A percentile compares a stretch with the other conserved stretches of the same genome.
These are phyloP conservation scores for Colletotrichum sp. DNA, from an alignment of 2,329 filamentous ascomycete genomes.

Conservation along the genomic window DNA sequence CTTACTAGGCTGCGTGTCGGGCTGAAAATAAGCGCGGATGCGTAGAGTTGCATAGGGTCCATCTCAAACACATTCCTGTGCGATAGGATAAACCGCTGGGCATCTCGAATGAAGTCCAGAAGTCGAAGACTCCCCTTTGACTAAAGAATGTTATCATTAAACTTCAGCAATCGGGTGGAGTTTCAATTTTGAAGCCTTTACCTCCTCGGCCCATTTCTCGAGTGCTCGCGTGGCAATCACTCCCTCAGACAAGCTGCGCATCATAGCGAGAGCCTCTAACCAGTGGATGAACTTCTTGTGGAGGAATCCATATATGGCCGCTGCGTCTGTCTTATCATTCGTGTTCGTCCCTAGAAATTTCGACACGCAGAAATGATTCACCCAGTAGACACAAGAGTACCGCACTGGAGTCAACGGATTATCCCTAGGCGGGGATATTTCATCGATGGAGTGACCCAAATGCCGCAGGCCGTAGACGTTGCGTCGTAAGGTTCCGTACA, in stretches of 20 bases:
- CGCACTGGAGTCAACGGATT: constrained; percentile 13
- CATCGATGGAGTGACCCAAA: constrained; percentile 12
- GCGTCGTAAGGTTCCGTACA: constrained; percentile 30
- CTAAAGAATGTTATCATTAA: not conserved
- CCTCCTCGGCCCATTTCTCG: not conserved
- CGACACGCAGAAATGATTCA: constrained; percentile 17
- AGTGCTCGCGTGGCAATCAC: not conserved
- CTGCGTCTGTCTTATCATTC: not conserved
- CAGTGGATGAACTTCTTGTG: not conserved
- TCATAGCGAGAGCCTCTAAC: not conserved
- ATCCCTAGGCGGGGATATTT: not conserved
- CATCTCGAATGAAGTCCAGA: not conserved
- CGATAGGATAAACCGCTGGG: not conserved
- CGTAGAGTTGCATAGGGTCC: not conserved
- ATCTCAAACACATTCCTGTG: not conserved
- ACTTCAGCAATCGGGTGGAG: too few relatives aligned
- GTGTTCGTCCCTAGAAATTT: not conserved
- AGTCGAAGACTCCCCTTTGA: too few relatives aligned
- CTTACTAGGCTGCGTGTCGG: not conserved
- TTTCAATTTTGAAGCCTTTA: not conserved
- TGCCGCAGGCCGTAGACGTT: constrained; percentile 36
- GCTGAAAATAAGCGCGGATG: not conserved
- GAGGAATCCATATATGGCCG: not conserved
- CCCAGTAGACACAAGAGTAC: constrained; percentile 28
- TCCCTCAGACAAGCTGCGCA: not conserved